Percentiles rank a stretch among this genome's conserved stretches.
These are phyloP conservation scores for Cladosporium cucumerinum DNA, from an alignment of 2,329 filamentous ascomycete genomes.

Conservation along the genomic window DNA sequence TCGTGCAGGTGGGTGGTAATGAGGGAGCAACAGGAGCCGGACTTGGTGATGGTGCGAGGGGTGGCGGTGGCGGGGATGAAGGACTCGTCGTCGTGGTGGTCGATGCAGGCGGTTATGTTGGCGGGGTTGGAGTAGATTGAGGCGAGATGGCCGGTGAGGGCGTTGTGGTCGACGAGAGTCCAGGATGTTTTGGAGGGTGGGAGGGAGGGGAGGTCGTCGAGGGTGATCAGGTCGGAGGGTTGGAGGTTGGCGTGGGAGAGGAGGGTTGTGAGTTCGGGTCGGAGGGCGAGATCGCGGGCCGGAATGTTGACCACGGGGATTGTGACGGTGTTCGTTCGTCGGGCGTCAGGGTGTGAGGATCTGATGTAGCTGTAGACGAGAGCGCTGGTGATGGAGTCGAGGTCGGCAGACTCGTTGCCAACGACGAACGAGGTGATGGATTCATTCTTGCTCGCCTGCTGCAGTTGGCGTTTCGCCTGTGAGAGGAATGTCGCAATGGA, in stretches of 20 bases:
- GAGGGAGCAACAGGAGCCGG: constrained; percentile 71
- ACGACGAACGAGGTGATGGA: constrained; percentile 49
- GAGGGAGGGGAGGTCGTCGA: constrained; percentile 52
- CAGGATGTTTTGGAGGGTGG: constrained; percentile 58
- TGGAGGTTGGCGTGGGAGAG: constrained; percentile 59
- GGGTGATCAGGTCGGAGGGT: constrained; percentile 62
- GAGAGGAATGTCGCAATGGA: constrained; percentile 47
- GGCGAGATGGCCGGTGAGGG: constrained; percentile 60
- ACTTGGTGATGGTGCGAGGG: constrained; percentile 61
- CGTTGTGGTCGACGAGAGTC: constrained; percentile 79
- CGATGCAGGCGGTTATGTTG: constrained; percentile 59
- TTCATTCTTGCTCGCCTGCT: constrained; percentile 38
- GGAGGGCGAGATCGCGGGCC: constrained; percentile 64
- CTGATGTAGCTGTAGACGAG: constrained; percentile 72
- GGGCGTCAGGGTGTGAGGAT: constrained; percentile 51
- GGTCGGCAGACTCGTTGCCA: constrained; percentile 63
- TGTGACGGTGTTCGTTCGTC: constrained; percentile 53
- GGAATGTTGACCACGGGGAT: constrained; percentile 72
- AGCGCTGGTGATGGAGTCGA: constrained; percentile 75
- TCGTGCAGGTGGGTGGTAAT: constrained; percentile 58
- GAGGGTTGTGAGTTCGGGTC: constrained; percentile 68
- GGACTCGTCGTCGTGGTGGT: constrained; percentile 75
- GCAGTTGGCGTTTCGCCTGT: constrained; percentile 43
- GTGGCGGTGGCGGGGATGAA: constrained; percentile 48
- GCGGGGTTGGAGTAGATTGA: constrained; percentile 21